phyloP scores from a whole-genome alignment of 257 asterid genomes.

The Fraxinus anomala region DNA sequence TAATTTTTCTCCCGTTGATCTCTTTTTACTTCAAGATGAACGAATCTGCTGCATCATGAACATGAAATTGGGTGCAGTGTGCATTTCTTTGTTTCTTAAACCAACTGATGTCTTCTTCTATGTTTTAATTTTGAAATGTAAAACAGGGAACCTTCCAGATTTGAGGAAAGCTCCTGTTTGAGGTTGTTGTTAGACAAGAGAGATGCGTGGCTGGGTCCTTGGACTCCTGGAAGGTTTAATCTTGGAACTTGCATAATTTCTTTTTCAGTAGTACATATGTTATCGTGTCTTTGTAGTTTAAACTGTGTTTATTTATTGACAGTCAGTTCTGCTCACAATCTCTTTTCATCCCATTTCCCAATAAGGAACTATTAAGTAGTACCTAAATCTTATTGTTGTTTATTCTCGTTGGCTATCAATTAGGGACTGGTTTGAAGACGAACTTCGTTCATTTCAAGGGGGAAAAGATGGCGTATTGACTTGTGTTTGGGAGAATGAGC shows the following conservation, averaged over 20 bases:
- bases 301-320: constrained; percentile 19
- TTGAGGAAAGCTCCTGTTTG: constrained; percentile 94
- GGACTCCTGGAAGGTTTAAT: constrained; percentile 95
- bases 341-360: constrained; percentile 17
- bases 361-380: constrained; percentile 20
- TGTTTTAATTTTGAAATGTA: constrained; percentile 28
- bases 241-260: constrained; percentile 21
- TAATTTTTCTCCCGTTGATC: constrained; percentile 11
- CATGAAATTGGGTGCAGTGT: constrained; percentile 10
- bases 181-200: constrained; percentile 89
- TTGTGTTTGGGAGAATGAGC: constrained; percentile 93
- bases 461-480: constrained; percentile 93
- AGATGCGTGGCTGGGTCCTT: constrained; percentile 99
- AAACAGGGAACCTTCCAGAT: constrained; percentile 82
- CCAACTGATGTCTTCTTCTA: constrained; percentile 23
- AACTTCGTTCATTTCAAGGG: constrained; percentile 97
- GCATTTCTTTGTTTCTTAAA: constrained; percentile 17
- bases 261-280: constrained; percentile 4
- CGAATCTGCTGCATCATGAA: constrained; percentile 19
- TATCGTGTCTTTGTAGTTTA: constrained; percentile 3
- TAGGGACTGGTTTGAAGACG: constrained; percentile 98
- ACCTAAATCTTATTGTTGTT: constrained; percentile 24
- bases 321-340: constrained; percentile 27
- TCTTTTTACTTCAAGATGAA: constrained; percentile 8
- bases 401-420: constrained; percentile 21